These are phyloP conservation scores for Imleria badia DNA, from an alignment of 768 basidiomycete genomes.

Conservation along the genomic window DNA sequence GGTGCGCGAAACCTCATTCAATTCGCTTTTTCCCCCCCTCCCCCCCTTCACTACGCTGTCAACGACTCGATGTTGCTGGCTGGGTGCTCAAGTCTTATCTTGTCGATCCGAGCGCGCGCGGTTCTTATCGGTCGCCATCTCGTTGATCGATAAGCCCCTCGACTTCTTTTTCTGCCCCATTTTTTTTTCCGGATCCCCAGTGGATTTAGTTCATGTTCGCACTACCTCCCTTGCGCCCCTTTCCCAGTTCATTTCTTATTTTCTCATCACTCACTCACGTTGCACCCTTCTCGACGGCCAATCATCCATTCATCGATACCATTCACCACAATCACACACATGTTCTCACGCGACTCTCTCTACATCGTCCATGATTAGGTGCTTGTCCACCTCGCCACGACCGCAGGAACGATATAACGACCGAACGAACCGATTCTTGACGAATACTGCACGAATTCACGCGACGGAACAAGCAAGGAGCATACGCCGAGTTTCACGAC, in stretches of 20 bases:
- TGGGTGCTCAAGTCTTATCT: constrained; percentile 29
- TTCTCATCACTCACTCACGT: constrained; percentile 22
- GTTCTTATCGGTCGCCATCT: constrained; percentile 35
- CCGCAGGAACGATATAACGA: constrained; percentile 34
- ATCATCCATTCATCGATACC: constrained; percentile 26
- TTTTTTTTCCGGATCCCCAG: constrained; percentile 24
- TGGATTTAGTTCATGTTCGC: constrained; percentile 29
- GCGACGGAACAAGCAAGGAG: constrained; percentile 30
- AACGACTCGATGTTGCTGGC: constrained; percentile 41
- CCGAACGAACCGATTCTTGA: constrained; percentile 37
- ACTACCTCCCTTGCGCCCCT: constrained; percentile 25
- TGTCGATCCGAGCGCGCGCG: constrained; percentile 36
- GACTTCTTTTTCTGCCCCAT: constrained; percentile 29
- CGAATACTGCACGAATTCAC: constrained; percentile 33
- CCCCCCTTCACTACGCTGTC: constrained; percentile 24
- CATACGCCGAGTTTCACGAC: constrained; percentile 20
- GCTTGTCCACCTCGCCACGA: constrained; percentile 30
- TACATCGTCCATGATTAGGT: constrained; percentile 13
- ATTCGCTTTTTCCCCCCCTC: constrained; percentile 7
- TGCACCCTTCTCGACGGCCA: constrained; percentile 26
- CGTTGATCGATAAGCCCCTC: constrained; percentile 46
- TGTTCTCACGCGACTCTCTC: constrained; percentile 16
- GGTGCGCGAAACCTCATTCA: constrained; percentile 28
- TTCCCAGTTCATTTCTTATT: constrained; percentile 12
- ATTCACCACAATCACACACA: constrained; percentile 14